A percentile compares a stretch with the other conserved stretches of the same genome.
These are phyloP conservation scores for Murraya paniculata DNA, from an alignment of 345 rosid species.

Conservation along the genomic window DNA sequence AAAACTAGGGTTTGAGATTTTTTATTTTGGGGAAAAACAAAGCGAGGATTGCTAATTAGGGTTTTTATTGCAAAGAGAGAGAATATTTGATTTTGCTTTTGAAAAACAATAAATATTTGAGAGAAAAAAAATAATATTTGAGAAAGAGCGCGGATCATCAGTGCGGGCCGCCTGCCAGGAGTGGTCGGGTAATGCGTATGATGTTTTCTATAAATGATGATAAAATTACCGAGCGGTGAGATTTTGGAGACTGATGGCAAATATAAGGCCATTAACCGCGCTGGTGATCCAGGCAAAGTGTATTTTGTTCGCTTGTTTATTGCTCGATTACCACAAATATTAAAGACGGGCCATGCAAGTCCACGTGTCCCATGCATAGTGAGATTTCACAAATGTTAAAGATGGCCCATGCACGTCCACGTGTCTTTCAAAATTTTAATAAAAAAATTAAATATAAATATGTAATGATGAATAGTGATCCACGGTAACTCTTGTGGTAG, in stretches of 20 bases:
- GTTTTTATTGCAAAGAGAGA: constrained; percentile 34
- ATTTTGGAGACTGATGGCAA: background rate
- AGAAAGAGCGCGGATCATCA: background rate
- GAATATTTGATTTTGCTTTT: background rate
- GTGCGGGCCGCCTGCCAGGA: background rate
- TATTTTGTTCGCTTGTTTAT: no score
- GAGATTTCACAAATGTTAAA: no score
- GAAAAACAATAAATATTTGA: background rate
- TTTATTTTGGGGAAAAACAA: constrained; percentile 11
- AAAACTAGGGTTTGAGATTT: constrained; percentile 40
- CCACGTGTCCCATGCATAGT: background rate
- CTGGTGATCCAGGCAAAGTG: background rate
- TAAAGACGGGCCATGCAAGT: background rate
- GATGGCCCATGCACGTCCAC: no score
- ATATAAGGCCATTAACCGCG: background rate
- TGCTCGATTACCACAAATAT: background rate
- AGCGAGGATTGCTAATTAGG: constrained; percentile 33
- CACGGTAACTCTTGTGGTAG: no score
- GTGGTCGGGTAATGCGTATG: no score
- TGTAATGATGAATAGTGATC: no score
- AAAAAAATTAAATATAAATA: no score
- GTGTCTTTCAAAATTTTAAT: no score
- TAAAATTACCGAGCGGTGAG: background rate
- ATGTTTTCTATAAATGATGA: background rate
- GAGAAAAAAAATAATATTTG: background rate